Evolutionary conservation across 306 rosid genomes (phyloP), one percentile per base, ranked within the genome.

Genomic region (Heteromeles arbutifolia): DNA sequence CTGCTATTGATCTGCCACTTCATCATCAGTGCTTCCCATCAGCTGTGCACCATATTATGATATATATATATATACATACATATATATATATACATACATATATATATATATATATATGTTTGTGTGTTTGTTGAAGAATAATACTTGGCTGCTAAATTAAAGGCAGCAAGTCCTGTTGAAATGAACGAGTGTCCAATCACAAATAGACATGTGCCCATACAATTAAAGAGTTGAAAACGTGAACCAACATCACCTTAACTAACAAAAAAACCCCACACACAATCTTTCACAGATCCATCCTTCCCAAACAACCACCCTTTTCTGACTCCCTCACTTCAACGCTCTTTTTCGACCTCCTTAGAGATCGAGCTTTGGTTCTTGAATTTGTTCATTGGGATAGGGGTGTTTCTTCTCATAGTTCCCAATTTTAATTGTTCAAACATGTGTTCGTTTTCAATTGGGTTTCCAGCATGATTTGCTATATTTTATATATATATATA

Each of bases 1-100:
- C 79, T 62, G 65, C 25, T 58, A 13, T 10, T 57, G 41, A 67
- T 77, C 61, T 61, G 78, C 32, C 69, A 57, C 25, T 57, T 53
- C 61, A 48, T 58, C 63, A 57, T 57, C 67, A 74, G 68, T 71
- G 78, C 48, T 76, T 64, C 81, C 77, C 57, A 64, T 64, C 72
- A 43, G 63, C 53, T 10, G 41, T 32, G 78, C 74, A 81, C 12
- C 41, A 59, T 68, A 7, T 80, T 32, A 17, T 6, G 39, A 34
- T 1, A 34, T 0, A 34, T 0, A 34, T 9, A 32, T 1, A 32
- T 0, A 32, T 1, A 32, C 1, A 28, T 28, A 28, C 0, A 28
- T 28, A 28, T 28, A 28, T 28, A 28, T 2, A 28, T 28, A 25
- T n/a, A 31, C 6, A 31, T 0, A 31, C 0, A 31, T 0, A 31